Evolutionary conservation across 176 grass and related monocot genomes (phyloP), one percentile per base, ranked within the genome.

Genomic region (Oryza brachyantha): DNA sequence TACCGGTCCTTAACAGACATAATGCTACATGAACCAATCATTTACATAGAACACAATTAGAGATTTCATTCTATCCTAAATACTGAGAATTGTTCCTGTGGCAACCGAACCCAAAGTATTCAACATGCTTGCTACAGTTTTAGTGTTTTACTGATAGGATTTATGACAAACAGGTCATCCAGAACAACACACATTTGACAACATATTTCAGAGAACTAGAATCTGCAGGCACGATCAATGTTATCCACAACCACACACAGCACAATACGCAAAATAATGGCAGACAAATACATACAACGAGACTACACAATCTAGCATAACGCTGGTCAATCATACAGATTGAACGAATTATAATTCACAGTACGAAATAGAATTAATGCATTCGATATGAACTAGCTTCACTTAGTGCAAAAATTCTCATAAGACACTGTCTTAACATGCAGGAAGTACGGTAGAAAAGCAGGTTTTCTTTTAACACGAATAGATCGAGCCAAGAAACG

Each of bases 401-500:
- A n/a, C 35, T 45, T 43, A 45, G 35, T 66, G 27, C 72, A 77
- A 82, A 84, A 84, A 81, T 76, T 46, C 43, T 76, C 57, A 76
- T 38, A 72, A 58, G 17, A 0, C 34, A 8, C 57, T 58, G 64
- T 42, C 17, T 22, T 39, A 57, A 22, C 35, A 84, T 26, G 26
- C 42, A 29, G 27, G 21, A 80, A 61, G 19, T 35, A 84, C 52
- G 69, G 40, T 13, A 77, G 54, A 28, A 24, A 80, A 62, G 27
- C 1, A 84, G 27, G 76, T 88, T 84, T 84, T 17, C 57, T 27
- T 17, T 65, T 27, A 84, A 84, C 82, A 59, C 77, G 81, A 81
- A 89, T 43, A 72, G 29, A 17, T 13, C 4, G 17, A 9, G 58
- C 72, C 58, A 29, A 62, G 39, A 89, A 58, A 22, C 9, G 42